Conservation (phyloP, 2,329 filamentous ascomycete genomes). For the Arthrinium phaeospermum region DNA sequence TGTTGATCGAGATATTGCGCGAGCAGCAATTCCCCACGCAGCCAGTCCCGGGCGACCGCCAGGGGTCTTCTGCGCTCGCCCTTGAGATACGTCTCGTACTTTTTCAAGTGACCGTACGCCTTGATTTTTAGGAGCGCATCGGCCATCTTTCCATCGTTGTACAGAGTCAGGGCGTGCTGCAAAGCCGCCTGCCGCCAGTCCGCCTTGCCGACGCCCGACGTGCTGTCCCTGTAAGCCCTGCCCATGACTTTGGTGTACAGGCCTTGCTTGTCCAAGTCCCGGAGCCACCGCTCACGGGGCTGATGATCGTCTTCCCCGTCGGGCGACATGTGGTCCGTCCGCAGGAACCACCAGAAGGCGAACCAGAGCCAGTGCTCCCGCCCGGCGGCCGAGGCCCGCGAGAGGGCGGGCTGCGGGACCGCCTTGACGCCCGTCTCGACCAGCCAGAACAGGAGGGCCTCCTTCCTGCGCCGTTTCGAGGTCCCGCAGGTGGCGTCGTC, state of each 20-base stretch:
- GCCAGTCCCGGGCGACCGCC: neutral
- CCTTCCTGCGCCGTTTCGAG: neutral
- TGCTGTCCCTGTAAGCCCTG: no score
- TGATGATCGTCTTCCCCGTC: no score
- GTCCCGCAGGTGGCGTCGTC: neutral
- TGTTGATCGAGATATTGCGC: no score
- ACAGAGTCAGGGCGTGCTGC: neutral
- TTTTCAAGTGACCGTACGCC: neutral
- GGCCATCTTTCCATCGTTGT: neutral
- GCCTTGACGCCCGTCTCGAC: neutral
- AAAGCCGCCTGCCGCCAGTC: neutral
- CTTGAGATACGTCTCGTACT: neutral
- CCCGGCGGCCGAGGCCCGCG: neutral
- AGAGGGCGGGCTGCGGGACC: neutral
- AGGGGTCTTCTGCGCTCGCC: neutral
- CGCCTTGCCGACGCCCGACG: no score
- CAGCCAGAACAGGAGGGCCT: neutral
- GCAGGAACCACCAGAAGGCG: neutral
- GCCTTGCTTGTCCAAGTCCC: neutral
- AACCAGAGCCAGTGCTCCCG: neutral
- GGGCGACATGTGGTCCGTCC: neutral
- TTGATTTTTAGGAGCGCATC: neutral
- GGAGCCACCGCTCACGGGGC: neutral
- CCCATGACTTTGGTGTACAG: neutral
- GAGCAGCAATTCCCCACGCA: no score